These are phyloP conservation scores for Arctium lappa DNA, from an alignment of 129 eudicot species.

Conservation along the genomic window DNA sequence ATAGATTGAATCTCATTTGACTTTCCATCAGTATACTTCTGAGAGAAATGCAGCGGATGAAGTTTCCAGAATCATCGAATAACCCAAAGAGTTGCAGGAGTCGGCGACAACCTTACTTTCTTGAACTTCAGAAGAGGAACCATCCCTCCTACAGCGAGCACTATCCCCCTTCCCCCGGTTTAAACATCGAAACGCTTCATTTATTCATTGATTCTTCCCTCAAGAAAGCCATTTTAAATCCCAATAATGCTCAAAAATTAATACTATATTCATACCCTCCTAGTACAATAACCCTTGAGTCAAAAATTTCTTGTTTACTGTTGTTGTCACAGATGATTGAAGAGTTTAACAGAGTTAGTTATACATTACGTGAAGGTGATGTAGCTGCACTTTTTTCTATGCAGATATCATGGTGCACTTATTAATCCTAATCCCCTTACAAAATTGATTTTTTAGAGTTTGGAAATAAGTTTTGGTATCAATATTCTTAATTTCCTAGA, in stretches of 20 bases:
- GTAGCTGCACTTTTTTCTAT: slow-evolving; percentile 39
- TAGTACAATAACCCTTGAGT: background rate
- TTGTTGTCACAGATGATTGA: slow-evolving; percentile 21
- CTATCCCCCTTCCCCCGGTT: slow-evolving; percentile 27
- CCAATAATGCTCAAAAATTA: slow-evolving; percentile 34
- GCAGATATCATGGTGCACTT: slow-evolving; percentile 34
- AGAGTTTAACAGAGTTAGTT: slow-evolving; percentile 29
- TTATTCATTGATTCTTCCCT: slow-evolving; percentile 18
- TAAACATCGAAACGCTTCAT: slow-evolving; percentile 23
- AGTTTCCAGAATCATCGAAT: no score
- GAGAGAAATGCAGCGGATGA: no score
- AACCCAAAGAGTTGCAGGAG: no score
- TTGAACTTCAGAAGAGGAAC: slow-evolving; percentile 40
- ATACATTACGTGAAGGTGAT: slow-evolving; percentile 37
- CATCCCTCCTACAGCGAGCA: slow-evolving; percentile 38
- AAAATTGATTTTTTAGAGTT: no score
- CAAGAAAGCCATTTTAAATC: slow-evolving; percentile 22
- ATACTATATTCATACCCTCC: background rate
- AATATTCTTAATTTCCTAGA: no score
- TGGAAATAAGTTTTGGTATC: no score
- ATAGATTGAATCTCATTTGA: no score
- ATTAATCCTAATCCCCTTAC: background rate
- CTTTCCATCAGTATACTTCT: no score
- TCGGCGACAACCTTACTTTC: no score
- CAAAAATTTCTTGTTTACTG: background rate